phyloP scores from a whole-genome alignment of 2,329 filamentous ascomycete species.

The Cladosporium sp. region DNA sequence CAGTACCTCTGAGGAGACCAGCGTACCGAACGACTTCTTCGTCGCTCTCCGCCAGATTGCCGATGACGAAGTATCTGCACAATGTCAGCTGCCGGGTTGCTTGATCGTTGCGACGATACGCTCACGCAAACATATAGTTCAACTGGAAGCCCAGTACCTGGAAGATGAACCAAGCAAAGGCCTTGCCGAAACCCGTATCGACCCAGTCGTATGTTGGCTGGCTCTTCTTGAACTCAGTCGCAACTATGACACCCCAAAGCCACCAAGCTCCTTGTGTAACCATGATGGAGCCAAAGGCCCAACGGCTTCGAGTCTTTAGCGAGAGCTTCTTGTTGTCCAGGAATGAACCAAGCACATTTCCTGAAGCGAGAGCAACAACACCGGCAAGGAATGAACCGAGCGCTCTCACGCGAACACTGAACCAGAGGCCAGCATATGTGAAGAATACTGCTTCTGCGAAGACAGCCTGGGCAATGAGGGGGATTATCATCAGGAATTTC shows the following conservation, averaged over 20 bases:
- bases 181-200: conserved; percentile 62
- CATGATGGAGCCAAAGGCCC: conserved; percentile 56
- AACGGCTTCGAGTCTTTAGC: conserved; percentile 56
- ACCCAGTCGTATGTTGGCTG: conserved; percentile 67
- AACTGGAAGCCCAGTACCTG: conserved; percentile 68
- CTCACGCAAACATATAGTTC: conserved; percentile 70
- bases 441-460: conserved; percentile 73
- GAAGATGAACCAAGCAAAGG: conserved; percentile 68
- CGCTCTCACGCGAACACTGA: conserved; percentile 67
- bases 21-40: conserved; percentile 68
- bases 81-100: not conserved
- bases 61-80: conserved; percentile 66
- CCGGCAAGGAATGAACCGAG: conserved; percentile 71
- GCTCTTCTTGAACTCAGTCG: conserved; percentile 59
- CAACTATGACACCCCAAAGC: conserved; percentile 68
- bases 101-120: conserved; percentile 1
- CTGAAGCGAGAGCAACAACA: conserved; percentile 63
- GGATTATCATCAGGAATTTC: conserved; percentile 63
- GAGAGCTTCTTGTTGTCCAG: conserved; percentile 60
- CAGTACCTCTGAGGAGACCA: conserved; percentile 66
- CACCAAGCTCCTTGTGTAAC: conserved; percentile 68
- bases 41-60: conserved; percentile 62
- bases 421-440: conserved; percentile 63
- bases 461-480: conserved; percentile 69
- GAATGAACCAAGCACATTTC: conserved; percentile 66